Base-by-base conservation (phyloP, 345 rosid species). In the Eucalyptus caleyi region DNA sequence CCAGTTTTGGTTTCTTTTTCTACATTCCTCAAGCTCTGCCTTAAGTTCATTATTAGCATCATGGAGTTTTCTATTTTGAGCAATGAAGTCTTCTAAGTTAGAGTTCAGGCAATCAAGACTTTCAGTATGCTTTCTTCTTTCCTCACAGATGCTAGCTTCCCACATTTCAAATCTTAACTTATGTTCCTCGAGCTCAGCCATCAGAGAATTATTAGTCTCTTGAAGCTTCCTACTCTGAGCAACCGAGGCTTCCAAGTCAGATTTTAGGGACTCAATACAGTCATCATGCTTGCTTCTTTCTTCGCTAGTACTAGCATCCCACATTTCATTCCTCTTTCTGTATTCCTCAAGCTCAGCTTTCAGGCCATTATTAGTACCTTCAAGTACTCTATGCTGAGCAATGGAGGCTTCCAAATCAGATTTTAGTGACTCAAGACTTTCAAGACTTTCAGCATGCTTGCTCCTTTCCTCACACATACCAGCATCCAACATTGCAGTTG, bases 211-310 rank as follows among this genome's bases (percentile, higher is more conserved):
- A 49, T 81, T 85, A 85, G 50, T 62, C 81, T 56, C 86, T 82
- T 30, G 51, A 21, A 90, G 91, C 53, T 62, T 50, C 88, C 86
- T 37, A 56, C 86, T 88, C 56, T 88, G 86, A 40, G 88, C 87
- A 88, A 60, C 83, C 4, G 88, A 88, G 60, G 89, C 91, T 85
- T 90, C 88, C 49, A 88, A 86, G 65, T 90, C 91, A 67, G 86
- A 42, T 42, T 72, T 50, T 24, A 88, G 40, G 37, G 86, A 85
- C n/a, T 88, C 86, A 21, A 90, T 87, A 42, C 65, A 69, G 18
- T 77, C 44, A 51, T 45, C 88, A 88, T 92, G 30, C 86, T 86
- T 86, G 47, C 86, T 89, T 93, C 94, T 96, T 92, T 96, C 98
- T 93, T 95, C 95, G 89, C 60, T 77, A 89, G 72, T 50, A 87